Conservation (phyloP, 495 filamentous ascomycete genomes). For the Filosporella fistucella region DNA sequence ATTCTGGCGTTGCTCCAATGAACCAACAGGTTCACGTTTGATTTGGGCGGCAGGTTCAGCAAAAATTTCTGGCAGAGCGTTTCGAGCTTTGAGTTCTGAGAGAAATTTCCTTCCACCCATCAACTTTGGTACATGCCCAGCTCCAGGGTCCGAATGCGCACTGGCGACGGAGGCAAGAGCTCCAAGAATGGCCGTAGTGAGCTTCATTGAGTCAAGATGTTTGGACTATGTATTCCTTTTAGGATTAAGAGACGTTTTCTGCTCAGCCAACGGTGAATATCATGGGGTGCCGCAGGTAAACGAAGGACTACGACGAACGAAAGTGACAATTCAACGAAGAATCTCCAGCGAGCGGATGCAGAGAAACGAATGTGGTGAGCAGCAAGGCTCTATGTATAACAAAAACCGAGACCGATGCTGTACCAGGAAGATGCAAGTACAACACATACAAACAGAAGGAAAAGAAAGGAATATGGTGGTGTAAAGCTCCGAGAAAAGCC, state of each 20-base stretch:
- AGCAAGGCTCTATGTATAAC: too few relatives aligned
- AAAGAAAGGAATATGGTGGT: constrained; percentile 7
- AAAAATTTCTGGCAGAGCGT: constrained; percentile 7
- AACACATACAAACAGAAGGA: background rate
- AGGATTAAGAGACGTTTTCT: background rate
- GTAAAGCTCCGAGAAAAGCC: too few relatives aligned
- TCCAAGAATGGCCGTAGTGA: constrained; percentile 25
- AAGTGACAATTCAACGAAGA: constrained; percentile 3
- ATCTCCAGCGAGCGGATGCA: constrained; percentile 3
- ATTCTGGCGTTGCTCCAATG: constrained; percentile 1
- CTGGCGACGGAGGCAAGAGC: constrained; percentile 20
- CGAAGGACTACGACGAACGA: constrained; percentile 18
- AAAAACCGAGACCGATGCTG: too few relatives aligned
- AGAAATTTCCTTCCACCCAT: constrained; percentile 32
- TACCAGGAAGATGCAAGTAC: background rate
- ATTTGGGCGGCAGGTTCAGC: constrained; percentile 5
- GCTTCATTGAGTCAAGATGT: constrained; percentile 27
- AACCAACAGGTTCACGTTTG: constrained; percentile 1
- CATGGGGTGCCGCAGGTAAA: constrained; percentile 18
- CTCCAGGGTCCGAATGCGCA: constrained; percentile 28
- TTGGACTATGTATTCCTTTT: too few relatives aligned
- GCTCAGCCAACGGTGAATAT: background rate
- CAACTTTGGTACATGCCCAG: constrained; percentile 29
- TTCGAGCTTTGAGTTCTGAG: constrained; percentile 23
- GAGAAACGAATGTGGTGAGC: background rate